These are phyloP conservation scores for Fremontodendron californicum DNA, from an alignment of 345 rosid genomes.

Conservation along the genomic window DNA sequence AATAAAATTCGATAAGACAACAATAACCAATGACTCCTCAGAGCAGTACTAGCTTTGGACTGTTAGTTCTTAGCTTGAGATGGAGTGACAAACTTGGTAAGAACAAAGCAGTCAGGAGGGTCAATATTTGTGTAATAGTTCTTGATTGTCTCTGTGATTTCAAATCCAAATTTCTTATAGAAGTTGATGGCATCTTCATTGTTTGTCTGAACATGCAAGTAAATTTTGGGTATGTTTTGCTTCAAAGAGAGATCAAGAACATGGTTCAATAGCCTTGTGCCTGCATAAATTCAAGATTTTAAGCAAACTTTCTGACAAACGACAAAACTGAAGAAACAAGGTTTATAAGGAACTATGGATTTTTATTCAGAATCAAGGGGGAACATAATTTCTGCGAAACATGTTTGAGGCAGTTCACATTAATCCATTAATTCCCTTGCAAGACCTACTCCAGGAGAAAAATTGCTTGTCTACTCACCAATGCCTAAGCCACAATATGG, in stretches of 20 bases:
- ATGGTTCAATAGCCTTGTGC: slow-evolving; percentile 79
- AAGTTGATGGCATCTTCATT: slow-evolving; percentile 88
- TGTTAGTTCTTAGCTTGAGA: no score
- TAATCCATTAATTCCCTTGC: background rate
- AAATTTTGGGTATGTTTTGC: slow-evolving; percentile 76
- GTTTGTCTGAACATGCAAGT: slow-evolving; percentile 96
- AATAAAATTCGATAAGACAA: no score
- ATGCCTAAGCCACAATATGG: slow-evolving; percentile 94
- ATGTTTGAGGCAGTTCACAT: no score
- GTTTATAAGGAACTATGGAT: background rate
- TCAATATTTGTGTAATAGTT: no score
- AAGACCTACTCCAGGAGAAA: background rate
- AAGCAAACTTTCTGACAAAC: background rate
- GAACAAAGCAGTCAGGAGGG: no score
- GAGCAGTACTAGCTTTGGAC: no score
- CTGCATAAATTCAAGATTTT: slow-evolving; percentile 42
- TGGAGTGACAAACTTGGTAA: no score
- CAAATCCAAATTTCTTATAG: no score
- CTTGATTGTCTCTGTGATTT: no score
- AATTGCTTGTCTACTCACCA: slow-evolving; percentile 47
- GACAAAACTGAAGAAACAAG: background rate
- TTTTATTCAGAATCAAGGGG: background rate
- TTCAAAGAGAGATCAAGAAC: slow-evolving; percentile 70
- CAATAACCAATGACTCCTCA: no score
- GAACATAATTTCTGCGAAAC: background rate